A percentile compares a stretch with the other conserved stretches of the same genome.
Conservation (phyloP, 2,329 filamentous ascomycete genomes). For the Sporothrix protearum region DNA sequence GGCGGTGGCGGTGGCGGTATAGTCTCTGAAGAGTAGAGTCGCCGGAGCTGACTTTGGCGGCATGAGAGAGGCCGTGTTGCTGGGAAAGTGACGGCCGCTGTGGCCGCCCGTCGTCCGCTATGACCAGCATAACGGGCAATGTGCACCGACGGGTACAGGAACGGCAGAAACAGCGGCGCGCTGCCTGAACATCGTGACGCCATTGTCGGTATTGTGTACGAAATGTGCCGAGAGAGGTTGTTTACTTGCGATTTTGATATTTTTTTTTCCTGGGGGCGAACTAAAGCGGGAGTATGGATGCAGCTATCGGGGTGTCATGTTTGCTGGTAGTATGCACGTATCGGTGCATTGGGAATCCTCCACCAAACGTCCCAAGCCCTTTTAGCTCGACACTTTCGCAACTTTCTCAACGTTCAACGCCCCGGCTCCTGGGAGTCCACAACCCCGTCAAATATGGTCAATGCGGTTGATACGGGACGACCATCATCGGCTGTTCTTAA, state of each 20-base stretch:
- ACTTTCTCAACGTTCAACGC: not conserved
- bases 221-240: not conserved
- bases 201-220: conserved; percentile 35
- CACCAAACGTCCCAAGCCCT: not conserved
- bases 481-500: not conserved
- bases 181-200: conserved; percentile 41
- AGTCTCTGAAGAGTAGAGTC: conserved; percentile 17
- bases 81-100: conserved; percentile 29
- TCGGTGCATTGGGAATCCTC: conserved; percentile 13
- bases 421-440: not conserved
- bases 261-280: conserved; percentile 14
- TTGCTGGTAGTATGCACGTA: conserved; percentile 16
- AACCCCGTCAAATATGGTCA: conserved; percentile 6
- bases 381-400: not conserved
- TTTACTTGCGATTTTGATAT: conserved; percentile 7
- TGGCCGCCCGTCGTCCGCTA: conserved; percentile 24
- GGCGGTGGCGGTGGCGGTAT: not conserved
- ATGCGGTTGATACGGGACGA: conserved; percentile 9
- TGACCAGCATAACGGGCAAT: conserved; percentile 9
- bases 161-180: conserved; percentile 42
- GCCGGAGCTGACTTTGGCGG: conserved; percentile 2
- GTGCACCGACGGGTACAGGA: conserved; percentile 47
- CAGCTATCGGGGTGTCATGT: not conserved
- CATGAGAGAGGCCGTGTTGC: conserved; percentile 23
- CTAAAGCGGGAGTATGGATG: not conserved